phyloP scores from a whole-genome alignment of 2,329 filamentous ascomycete genomes.

The Venturia effusa region DNA sequence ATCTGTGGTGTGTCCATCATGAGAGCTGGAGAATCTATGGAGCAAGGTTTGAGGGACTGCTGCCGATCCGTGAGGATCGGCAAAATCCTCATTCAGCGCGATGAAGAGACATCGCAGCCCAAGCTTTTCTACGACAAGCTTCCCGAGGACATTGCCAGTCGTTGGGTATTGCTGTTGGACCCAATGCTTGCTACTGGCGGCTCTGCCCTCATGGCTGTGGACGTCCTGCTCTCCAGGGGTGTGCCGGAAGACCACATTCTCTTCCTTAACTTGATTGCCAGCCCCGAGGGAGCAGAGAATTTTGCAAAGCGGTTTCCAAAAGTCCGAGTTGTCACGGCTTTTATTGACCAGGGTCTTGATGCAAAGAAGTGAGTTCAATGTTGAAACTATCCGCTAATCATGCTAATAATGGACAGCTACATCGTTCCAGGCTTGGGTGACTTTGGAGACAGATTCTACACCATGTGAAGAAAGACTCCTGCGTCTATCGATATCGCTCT shows the following conservation, averaged over 20 bases:
- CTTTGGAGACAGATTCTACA: conserved; percentile 94
- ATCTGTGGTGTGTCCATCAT: conserved; percentile 98
- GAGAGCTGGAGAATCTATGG: conserved; percentile 97
- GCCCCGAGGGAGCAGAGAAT: conserved; percentile 78
- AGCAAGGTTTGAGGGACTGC: conserved; percentile 90
- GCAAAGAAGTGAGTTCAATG: conserved; percentile 80
- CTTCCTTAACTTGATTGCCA: conserved; percentile 96
- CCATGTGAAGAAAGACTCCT: conserved; percentile 45
- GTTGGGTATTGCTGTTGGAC: conserved; percentile 90
- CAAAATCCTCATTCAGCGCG: conserved; percentile 95
- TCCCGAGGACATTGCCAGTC: conserved; percentile 79
- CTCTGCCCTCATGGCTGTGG: conserved; percentile 92
- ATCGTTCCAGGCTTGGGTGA: conserved; percentile 90
- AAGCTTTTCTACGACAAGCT: conserved; percentile 98
- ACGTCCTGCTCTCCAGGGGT: conserved; percentile 78
- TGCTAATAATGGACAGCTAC: conserved; percentile 50
- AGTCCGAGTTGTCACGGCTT: conserved; percentile 85
- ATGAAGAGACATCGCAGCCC: conserved; percentile 86
- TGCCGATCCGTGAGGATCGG: conserved; percentile 96
- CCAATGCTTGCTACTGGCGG: conserved; percentile 99
- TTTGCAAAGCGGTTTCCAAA: conserved; percentile 86
- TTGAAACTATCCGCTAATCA: conserved; percentile 1
- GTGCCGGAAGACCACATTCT: conserved; percentile 92
- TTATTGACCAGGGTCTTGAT: conserved; percentile 91
- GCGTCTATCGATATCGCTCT: background rate